phyloP scores from a whole-genome alignment of 805 yeast genomes.

The Myxozyma lipomycoides region DNA sequence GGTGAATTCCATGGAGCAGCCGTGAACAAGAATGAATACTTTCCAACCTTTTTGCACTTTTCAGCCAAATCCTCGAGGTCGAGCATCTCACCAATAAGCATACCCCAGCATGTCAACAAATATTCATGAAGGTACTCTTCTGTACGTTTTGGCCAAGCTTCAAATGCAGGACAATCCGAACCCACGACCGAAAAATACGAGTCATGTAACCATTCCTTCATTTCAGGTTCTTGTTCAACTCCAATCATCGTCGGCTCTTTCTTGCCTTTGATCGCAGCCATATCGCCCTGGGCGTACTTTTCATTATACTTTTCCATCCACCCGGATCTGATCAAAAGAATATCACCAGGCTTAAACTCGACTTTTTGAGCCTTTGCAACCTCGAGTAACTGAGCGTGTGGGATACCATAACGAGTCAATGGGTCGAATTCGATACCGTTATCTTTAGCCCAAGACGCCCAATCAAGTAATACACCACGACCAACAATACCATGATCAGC shows the following conservation, averaged over 20 bases:
- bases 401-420: conserved; percentile 32
- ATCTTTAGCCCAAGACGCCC: conserved; percentile 34
- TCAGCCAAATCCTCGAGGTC: conserved; percentile 36
- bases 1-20: conserved; percentile 37
- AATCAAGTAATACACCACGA: conserved; percentile 38
- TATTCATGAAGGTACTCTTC: conserved; percentile 26
- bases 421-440: conserved; percentile 33
- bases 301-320: conserved; percentile 33
- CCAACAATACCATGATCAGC: conserved; percentile 35
- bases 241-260: conserved; percentile 30
- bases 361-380: conserved; percentile 31
- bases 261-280: conserved; percentile 12
- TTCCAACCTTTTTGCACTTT: conserved; percentile 31
- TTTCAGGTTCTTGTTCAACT: conserved; percentile 33
- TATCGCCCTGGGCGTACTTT: background rate
- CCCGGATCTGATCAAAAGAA: conserved; percentile 36
- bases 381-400: conserved; percentile 29
- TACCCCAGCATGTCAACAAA: conserved; percentile 38
- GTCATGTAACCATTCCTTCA: conserved; percentile 34
- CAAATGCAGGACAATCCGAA: conserved; percentile 34
- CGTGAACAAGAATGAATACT: conserved; percentile 37
- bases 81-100: conserved; percentile 38
- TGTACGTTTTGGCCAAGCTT: conserved; percentile 30
- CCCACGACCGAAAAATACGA: conserved; percentile 35
- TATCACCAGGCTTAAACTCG: conserved; percentile 35